Percentiles rank a stretch among this genome's conserved stretches.
These are phyloP conservation scores for Endocarpon pusillum DNA, from an alignment of 495 filamentous ascomycete species.

Conservation along the genomic window DNA sequence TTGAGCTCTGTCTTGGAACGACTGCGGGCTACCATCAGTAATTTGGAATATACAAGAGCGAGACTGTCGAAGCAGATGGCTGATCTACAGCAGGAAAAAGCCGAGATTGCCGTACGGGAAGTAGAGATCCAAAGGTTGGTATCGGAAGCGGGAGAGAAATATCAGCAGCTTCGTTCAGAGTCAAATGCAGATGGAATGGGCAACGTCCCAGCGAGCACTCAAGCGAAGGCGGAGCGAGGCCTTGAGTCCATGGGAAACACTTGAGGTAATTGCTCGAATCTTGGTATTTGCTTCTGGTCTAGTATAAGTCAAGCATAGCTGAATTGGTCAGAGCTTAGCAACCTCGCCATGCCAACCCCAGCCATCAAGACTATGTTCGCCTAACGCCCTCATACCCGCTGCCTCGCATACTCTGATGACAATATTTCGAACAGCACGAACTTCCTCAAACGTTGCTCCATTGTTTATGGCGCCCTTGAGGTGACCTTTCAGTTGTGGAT, in stretches of 20 bases:
- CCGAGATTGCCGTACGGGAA: constrained; percentile 54
- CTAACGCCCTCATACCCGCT: constrained; percentile 27
- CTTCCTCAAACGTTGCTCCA: constrained; percentile 33
- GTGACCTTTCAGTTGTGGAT: constrained; percentile 39
- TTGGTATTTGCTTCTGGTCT: too few species aligned
- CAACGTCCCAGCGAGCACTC: too few species aligned
- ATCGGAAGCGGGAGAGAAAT: constrained; percentile 67
- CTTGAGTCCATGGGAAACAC: too few species aligned
- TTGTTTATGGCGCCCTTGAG: constrained; percentile 35
- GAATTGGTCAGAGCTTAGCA: neutral
- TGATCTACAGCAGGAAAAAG: constrained; percentile 45
- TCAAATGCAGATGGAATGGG: too few species aligned
- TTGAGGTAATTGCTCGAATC: too few species aligned
- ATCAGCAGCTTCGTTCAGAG: constrained; percentile 49
- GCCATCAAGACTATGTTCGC: constrained; percentile 12
- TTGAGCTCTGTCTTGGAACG: constrained; percentile 32
- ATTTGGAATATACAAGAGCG: constrained; percentile 36
- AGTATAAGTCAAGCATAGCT: too few species aligned
- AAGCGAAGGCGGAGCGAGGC: too few species aligned
- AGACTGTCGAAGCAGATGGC: constrained; percentile 40
- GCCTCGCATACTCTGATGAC: constrained; percentile 31
- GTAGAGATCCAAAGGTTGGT: constrained; percentile 66
- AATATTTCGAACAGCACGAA: constrained; percentile 31
- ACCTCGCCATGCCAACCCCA: constrained; percentile 24
- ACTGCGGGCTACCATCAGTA: constrained; percentile 32